phyloP scores from a whole-genome alignment of 106 monocot species.

The Alisma plantagoaquatica region DNA sequence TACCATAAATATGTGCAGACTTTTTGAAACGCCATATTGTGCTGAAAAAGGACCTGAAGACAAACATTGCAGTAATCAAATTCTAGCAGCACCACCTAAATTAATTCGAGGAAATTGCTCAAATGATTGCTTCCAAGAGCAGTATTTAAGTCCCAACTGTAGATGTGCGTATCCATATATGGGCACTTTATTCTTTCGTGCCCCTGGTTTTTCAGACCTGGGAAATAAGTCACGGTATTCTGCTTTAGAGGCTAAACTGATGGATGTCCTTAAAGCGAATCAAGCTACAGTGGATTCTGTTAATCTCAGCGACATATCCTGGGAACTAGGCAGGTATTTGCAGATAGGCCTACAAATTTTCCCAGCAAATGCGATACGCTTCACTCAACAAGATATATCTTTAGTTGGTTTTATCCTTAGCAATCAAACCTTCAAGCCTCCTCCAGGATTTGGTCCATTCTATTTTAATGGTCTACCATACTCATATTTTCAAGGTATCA shows the following conservation, averaged over 20 bases:
- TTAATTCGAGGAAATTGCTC: conserved; percentile 32
- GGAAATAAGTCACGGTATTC: conserved; percentile 23
- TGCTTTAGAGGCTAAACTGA: conserved; percentile 19
- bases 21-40: conserved; percentile 53
- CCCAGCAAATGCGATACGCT: conserved; percentile 25
- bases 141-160: conserved; percentile 43
- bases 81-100: conserved; percentile 19
- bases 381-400: conserved; percentile 24
- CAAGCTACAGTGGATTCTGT: conserved; percentile 39
- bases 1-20: conserved; percentile 39
- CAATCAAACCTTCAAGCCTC: conserved; percentile 49
- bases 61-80: conserved; percentile 16
- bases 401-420: conserved; percentile 37
- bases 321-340: conserved; percentile 21
- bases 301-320: conserved; percentile 20
- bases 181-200: conserved; percentile 54
- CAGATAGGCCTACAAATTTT: conserved; percentile 34
- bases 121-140: conserved; percentile 21
- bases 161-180: conserved; percentile 45
- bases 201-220: conserved; percentile 45
- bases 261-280: conserved; percentile 10
- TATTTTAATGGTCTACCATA: conserved; percentile 31
- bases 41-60: conserved; percentile 2
- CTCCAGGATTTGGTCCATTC: conserved; percentile 48
- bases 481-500: conserved; percentile 22